Conservation (phyloP, 2,329 filamentous ascomycete species). For the Cyanodermella asteris region DNA sequence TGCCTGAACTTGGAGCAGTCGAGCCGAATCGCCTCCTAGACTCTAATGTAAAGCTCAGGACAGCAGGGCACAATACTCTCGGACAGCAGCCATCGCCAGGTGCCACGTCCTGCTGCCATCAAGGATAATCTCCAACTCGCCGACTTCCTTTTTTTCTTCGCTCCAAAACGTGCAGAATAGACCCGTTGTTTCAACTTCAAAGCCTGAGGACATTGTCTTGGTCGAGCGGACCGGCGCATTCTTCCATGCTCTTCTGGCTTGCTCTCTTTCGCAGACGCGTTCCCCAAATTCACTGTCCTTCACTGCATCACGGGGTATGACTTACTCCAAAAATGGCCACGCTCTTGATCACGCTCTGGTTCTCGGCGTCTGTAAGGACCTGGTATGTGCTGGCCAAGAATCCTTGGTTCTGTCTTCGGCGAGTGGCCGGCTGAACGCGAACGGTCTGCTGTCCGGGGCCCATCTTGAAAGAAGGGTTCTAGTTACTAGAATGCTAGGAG, state of each 20-base stretch:
- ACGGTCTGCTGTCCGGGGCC: no score
- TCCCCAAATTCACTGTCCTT: not conserved
- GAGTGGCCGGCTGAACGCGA: no score
- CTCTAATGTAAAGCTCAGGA: no score
- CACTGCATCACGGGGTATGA: conserved; percentile 3
- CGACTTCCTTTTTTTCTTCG: not conserved
- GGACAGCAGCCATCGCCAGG: no score
- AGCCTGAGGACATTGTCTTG: not conserved
- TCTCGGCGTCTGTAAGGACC: conserved; percentile 22
- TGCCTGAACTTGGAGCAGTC: no score
- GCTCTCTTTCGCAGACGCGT: not conserved
- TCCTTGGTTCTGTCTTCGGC: no score
- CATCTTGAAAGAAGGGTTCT: no score
- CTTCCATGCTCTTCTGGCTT: not conserved
- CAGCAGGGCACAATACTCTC: no score
- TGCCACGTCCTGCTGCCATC: no score
- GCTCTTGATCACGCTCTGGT: conserved; percentile 25
- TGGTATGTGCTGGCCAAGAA: conserved; percentile 6
- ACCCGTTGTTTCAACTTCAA: not conserved
- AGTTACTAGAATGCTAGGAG: no score
- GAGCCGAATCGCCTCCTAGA: no score
- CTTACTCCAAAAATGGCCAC: conserved; percentile 29
- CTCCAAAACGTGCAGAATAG: not conserved
- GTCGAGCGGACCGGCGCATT: not conserved
- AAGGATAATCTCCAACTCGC: not conserved